Evolutionary conservation across 768 basidiomycete species (phyloP).

Genomic region (Krasilnikovozyma curviuscula): DNA sequence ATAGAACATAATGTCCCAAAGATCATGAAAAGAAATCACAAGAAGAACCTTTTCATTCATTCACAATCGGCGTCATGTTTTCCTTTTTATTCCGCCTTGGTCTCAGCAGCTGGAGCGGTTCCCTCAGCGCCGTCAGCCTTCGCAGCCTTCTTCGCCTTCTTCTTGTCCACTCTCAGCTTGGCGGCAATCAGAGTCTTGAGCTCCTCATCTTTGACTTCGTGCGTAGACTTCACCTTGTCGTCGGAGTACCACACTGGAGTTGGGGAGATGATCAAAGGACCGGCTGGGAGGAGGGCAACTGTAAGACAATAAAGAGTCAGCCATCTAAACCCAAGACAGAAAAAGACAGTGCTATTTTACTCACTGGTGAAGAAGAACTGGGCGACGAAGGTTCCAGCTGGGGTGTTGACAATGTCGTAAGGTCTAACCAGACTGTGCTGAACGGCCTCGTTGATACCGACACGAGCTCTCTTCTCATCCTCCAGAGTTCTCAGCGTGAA

Average conservation of each 20-base stretch:
- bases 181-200: constrained; percentile 57
- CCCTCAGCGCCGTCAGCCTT: constrained; percentile 36
- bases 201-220: constrained; percentile 72
- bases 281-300: constrained; percentile 72
- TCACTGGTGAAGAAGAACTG: constrained; percentile 78
- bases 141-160: constrained; percentile 71
- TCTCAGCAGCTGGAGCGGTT: constrained; percentile 22
- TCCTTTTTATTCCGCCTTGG: constrained; percentile 22
- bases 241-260: constrained; percentile 84
- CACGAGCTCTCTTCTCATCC: constrained; percentile 84
- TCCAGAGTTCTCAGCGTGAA: constrained; percentile 88
- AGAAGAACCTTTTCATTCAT: too few species aligned
- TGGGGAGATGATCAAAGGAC: constrained; percentile 69
- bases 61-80: too few species aligned
- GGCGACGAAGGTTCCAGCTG: constrained; percentile 56
- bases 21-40: too few species aligned
- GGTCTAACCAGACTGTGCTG: constrained; percentile 84
- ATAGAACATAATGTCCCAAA: too few species aligned
- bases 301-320: neutral
- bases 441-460: constrained; percentile 90
- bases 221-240: constrained; percentile 73
- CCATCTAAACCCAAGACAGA: neutral
- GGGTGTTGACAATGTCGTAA: constrained; percentile 74
- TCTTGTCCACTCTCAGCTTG: constrained; percentile 72
- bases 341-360: constrained; percentile 8